Percentiles rank a stretch among this genome's conserved stretches.
Evolutionary conservation across 495 filamentous ascomycete genomes (phyloP).

Genomic region (Cercophora sp.): DNA sequence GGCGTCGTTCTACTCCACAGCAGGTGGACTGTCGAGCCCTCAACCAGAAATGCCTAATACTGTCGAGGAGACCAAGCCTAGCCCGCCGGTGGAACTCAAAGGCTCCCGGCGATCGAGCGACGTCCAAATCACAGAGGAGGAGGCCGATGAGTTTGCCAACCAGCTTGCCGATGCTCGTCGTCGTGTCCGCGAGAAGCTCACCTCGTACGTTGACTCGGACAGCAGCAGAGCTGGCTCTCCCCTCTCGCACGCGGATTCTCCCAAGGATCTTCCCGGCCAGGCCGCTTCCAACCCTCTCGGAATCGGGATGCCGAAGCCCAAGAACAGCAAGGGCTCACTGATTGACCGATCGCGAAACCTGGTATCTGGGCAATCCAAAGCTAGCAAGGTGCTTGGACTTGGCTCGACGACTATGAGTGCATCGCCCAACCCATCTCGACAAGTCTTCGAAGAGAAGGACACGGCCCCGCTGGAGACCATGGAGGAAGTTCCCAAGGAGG

Average conservation of each 20-base stretch:
- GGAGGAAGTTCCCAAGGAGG: constrained; percentile 40
- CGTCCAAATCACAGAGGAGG: constrained; percentile 42
- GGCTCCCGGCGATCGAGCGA: constrained; percentile 29
- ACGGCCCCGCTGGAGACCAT: constrained; percentile 22
- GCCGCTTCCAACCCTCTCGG: constrained; percentile 57
- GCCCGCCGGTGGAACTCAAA: constrained; percentile 28
- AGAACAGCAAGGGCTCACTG: constrained; percentile 59
- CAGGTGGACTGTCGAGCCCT: constrained; percentile 19
- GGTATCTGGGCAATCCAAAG: constrained; percentile 49
- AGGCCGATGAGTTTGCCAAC: constrained; percentile 72
- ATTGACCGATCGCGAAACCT: constrained; percentile 40
- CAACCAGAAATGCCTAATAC: constrained; percentile 6
- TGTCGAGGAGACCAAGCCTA: constrained; percentile 15
- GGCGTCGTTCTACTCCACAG: constrained; percentile 32
- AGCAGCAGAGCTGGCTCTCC: constrained; percentile 50
- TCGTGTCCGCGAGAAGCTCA: constrained; percentile 77
- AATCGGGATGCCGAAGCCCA: constrained; percentile 63
- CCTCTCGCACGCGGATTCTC: constrained; percentile 39
- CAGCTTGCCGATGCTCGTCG: constrained; percentile 74
- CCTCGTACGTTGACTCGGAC: constrained; percentile 65
- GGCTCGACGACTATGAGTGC: constrained; percentile 49
- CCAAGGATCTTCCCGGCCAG: constrained; percentile 41
- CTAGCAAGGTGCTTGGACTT: constrained; percentile 69
- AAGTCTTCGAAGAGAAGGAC: constrained; percentile 29
- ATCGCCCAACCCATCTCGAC: constrained; percentile 44